These are phyloP conservation scores for Fagopyrum esculentum DNA, from an alignment of 148 eudicot genomes.

Conservation along the genomic window DNA sequence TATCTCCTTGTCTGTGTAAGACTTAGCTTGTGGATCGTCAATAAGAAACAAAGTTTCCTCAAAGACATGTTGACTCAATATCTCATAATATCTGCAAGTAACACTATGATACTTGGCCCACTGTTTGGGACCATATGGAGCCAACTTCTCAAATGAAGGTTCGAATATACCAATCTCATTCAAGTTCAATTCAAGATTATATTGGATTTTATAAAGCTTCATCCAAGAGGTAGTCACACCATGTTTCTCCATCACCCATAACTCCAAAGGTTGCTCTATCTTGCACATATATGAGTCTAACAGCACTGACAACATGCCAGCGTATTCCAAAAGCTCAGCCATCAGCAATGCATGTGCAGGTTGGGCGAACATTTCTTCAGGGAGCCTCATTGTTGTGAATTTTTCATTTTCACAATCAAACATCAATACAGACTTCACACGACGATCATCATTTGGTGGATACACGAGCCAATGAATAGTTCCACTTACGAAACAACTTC, in stretches of 20 bases:
- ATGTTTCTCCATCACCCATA: constrained; percentile 1
- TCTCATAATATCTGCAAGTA: background rate
- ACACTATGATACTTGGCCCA: background rate
- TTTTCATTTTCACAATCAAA: background rate
- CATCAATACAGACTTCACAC: background rate
- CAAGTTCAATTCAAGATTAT: background rate
- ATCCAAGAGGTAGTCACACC: background rate
- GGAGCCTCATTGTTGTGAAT: background rate
- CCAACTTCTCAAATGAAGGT: background rate
- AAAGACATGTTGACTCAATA: background rate
- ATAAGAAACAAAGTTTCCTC: background rate
- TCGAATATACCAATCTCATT: background rate
- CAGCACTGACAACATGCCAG: background rate
- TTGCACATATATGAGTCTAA: background rate
- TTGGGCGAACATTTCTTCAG: background rate
- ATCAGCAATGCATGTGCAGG: background rate
- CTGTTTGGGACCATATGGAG: background rate
- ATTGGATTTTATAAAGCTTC: background rate
- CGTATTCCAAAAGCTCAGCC: background rate
- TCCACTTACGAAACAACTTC: background rate
- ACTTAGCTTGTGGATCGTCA: background rate
- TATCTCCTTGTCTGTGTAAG: background rate
- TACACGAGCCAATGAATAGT: background rate
- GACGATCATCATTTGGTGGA: background rate
- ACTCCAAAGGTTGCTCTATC: background rate